Evolutionary conservation across 2,329 filamentous ascomycete species (phyloP), one percentile per base, ranked within the genome.

Genomic region (Colletotrichum sp.): DNA sequence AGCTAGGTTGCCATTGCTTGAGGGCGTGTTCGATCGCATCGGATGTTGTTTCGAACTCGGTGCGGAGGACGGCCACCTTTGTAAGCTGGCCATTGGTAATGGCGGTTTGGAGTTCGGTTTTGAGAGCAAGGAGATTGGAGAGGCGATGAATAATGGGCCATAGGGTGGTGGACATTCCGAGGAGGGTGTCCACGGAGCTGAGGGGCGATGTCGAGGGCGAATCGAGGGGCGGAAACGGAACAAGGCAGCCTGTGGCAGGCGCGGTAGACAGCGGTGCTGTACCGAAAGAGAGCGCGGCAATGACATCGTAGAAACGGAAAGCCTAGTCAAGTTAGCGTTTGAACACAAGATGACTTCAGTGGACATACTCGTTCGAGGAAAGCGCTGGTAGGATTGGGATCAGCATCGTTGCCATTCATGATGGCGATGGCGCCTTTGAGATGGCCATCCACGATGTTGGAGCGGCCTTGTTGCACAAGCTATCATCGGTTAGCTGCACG

Each of bases 221-320:
- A 69, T 88, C 84, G n/a, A 86, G 79, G 3, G 86, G 84, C 18
- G 88, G 84, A 51, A 88, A 83, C 2, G 87, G 86, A 5, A 86
- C 79, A 4, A 88, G 82, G 29, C 86, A 84, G 18, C 85, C 85
- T 7, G 85, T 84, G 15, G 86, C 85, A 4, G 88, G 86, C 5
- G 87, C 84, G 15, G 83, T 86, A 2, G 89, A 88, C 15, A 91
- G 84, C 3, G 90, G 90, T 6, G 89, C 84, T 15, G 88, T 90
- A 69, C 90, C 90, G 65, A 92, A 86, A 0, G 90, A 92, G 34
- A 93, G 82, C 2, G 91, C 90, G 8, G 90, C 88, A 70, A 92
- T 92, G 27, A 92, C 90, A 78, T 92, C 90, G 81, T 92, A 92
- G 77, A 92, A 92, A 8, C 89, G 87, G 76, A 92, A 93, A 2